Evolutionary conservation across 1,139 yeast genomes (phyloP).

Genomic region (Magnusiomyces clavatus): DNA sequence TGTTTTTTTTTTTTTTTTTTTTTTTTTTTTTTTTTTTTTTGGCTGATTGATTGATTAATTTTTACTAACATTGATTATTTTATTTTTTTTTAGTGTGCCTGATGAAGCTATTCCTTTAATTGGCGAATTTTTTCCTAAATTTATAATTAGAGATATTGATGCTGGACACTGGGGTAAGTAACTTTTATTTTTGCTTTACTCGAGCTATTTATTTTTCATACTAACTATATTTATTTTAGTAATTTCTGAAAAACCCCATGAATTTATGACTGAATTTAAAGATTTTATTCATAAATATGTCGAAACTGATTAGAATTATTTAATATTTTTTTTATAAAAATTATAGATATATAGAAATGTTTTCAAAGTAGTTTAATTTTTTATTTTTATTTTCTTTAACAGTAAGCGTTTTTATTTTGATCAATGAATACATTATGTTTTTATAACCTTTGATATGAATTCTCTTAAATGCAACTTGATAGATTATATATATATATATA

Average conservation of each 20-base stretch:
- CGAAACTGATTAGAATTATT: constrained; percentile 10
- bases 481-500: no score
- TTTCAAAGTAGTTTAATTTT: no score
- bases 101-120: constrained; percentile 75
- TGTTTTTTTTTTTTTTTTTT: constrained; percentile 11
- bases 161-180: constrained; percentile 75
- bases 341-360: no score
- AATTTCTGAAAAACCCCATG: constrained; percentile 26
- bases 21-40: background rate
- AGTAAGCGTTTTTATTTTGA: no score
- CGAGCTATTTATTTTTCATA: background rate
- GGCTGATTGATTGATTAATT: background rate
- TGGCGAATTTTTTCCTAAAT: constrained; percentile 72
- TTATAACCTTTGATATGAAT: no score
- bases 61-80: background rate
- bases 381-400: no score
- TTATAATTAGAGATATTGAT: constrained; percentile 64
- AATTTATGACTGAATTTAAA: constrained; percentile 16
- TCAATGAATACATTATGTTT: no score
- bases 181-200: background rate
- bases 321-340: no score
- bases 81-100: constrained; percentile 41
- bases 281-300: constrained; percentile 12
- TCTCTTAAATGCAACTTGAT: no score
- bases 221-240: constrained; percentile 9